Conservation (phyloP, 352 stramenopile species). For the Thraustochytrium sp. region DNA sequence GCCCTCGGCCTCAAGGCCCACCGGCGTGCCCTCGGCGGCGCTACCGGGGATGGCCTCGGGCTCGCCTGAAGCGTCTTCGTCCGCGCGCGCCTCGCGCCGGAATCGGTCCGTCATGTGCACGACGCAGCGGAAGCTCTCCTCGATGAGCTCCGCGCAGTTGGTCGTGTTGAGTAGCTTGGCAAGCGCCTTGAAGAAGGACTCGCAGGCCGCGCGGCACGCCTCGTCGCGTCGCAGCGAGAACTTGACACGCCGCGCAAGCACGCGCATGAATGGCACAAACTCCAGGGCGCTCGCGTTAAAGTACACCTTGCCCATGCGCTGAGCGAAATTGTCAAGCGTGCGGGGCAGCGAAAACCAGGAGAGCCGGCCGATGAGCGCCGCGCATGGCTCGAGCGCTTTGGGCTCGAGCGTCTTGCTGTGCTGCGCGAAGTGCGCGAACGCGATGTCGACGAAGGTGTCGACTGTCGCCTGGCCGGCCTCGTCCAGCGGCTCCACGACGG, state of each 20-base stretch:
- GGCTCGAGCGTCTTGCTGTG: background rate
- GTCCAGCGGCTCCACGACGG: background rate
- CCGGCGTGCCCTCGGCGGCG: background rate
- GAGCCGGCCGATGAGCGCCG: background rate
- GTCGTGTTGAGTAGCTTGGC: conserved; percentile 36
- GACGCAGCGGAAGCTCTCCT: conserved; percentile 20
- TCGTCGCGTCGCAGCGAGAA: background rate
- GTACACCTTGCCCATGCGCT: conserved; percentile 18
- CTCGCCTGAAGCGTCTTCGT: no score
- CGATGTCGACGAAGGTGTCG: conserved; percentile 7
- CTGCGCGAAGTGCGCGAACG: conserved; percentile 6
- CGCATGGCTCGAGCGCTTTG: background rate
- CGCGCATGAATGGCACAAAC: conserved; percentile 30
- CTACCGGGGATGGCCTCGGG: no score
- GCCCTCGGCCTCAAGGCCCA: background rate
- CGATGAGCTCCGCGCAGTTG: conserved; percentile 12
- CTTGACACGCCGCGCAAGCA: background rate
- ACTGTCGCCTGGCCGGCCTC: background rate
- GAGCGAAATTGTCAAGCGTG: background rate
- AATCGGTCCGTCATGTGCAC: background rate
- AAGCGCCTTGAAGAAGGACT: background rate
- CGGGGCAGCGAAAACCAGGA: background rate
- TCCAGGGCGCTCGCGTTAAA: conserved; percentile 27
- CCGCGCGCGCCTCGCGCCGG: background rate
- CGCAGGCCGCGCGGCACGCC: background rate